Base-by-base conservation (phyloP, 208 protist genomes). In the Endotrypanum monterogeii region DNA sequence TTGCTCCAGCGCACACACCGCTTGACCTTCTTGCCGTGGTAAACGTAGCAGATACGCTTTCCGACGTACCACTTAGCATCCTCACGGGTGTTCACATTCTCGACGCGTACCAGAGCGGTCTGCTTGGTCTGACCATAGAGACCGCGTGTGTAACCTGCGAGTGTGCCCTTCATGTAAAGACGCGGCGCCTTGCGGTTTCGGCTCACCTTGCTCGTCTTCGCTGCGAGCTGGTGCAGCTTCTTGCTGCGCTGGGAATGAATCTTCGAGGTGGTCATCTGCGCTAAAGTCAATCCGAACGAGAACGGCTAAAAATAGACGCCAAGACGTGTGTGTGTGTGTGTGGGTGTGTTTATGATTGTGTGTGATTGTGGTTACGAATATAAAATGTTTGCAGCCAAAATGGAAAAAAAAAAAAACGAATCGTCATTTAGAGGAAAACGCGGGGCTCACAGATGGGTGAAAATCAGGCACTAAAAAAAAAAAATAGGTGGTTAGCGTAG, bases 41-140 rank as follows among this genome's bases (percentile, higher is more conserved):
- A 99, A 46, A 99, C 93, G 90, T 99, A 99, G 81, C 94, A 98
- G 62, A 99, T 91, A 73, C 96, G 92, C 96, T 99, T 99, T 75
- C 99, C 99, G n/a, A 99, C 80, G 89, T 99, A 99, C 92, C 97
- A 99, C 50, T 83, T 68, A 73, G 98, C 91, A 55, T 99, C 98
- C 65, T 98, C 88, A 76, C 91, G 96, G 71, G 89, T 96, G 82
- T 98, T 94, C 55, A 99, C 98, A 83, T 99, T 99, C 86, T 99
- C 98, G 73, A 99, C 89, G 86, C 95, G 97, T 20, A 99, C 67
- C 51, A 99, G 84, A 20, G 96, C 94, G 37, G 91, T 98, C 86
- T 99, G 77, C 84, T 96, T 91, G 79, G 97, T 92, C 94, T 99
- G 98, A 46, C 94, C 97, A 83, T 94, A 84, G 30, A 98, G 89